These are phyloP conservation scores for Trypanosomatidae sp. DNA, from an alignment of 208 protist genomes.

Conservation along the genomic window DNA sequence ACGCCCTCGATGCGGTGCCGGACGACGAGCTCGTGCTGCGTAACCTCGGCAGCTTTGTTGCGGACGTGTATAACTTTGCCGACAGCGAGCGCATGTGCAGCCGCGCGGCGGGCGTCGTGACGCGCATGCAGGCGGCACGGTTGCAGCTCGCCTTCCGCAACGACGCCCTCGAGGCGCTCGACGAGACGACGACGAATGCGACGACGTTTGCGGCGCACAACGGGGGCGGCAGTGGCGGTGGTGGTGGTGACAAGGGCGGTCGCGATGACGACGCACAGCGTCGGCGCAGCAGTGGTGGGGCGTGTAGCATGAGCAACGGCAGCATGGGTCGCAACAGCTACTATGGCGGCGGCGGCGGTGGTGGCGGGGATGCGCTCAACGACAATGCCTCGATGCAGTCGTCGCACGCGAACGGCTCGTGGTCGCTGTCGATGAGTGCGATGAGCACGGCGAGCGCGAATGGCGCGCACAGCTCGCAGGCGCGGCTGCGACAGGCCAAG, in stretches of 20 bases:
- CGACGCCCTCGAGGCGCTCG: too few relatives aligned
- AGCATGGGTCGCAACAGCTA: neutral
- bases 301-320: neutral
- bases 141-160: neutral
- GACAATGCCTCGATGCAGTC: slow-evolving; percentile 1
- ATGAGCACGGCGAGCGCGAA: neutral
- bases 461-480: neutral
- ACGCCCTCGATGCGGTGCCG: neutral
- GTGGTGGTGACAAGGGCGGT: too few relatives aligned
- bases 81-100: neutral
- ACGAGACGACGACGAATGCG: too few relatives aligned
- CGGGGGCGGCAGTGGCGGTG: too few relatives aligned
- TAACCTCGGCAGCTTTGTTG: neutral
- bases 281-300: too few relatives aligned
- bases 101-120: neutral
- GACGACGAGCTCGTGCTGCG: neutral
- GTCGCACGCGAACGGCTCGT: too few relatives aligned
- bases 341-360: neutral
- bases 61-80: neutral
- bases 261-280: too few relatives aligned
- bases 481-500: neutral
- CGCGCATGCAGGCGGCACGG: neutral
- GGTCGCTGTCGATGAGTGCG: too few relatives aligned
- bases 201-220: too few relatives aligned
- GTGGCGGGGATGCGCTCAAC: slow-evolving; percentile 2